Evolutionary conservation across 352 stramenopile genomes (phyloP), one percentile per base, ranked within the genome.

Genomic region (Pythium folliculosum): DNA sequence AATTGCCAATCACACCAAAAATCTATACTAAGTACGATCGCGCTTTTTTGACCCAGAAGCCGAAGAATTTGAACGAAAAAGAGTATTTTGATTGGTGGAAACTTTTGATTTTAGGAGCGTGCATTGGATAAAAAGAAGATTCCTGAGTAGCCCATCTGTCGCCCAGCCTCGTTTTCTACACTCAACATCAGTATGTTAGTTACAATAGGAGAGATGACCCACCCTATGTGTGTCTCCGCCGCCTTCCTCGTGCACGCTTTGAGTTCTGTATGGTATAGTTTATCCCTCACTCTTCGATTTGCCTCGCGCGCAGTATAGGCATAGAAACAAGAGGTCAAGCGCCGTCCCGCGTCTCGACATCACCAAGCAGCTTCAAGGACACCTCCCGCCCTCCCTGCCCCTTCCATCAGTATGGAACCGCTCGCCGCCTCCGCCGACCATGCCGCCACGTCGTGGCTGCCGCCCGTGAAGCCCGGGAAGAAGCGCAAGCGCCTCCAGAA

Each of bases 401-500:
- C n/a, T 60, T 49, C 14, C 22, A 25, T 49, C 44, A 49, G 44
- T 49, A 93, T 93, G 85, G 85, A 93, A 73, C 85, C 85, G 69
- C 78, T 93, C 59, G 82, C 74, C 9, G 76, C 72, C 22, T 67
- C 72, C 54, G 81, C 79, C 35, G 82, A 90, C 66, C 79, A 89
- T 83, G 77, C 67, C 9, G 81, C 75, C 27, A 79, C 81, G 52
- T 75, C 81, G 30, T 94, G 85, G 85, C 72, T 78, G 44, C 78
- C 81, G n/a, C 66, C 89, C 48, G 78, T 77, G 69, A 91, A 90
- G 56, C 79, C 86, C 44, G 82, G 79, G 50, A 95, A 95, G 80
- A 95, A 96, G 84, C 88, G 88, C 79, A 94, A 94, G 78, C 88
- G 88, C 12, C 74, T 94, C 64, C 90, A 97, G 73, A 95, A 94